Evolutionary conservation across 139 green algal genomes (phyloP).

Genomic region (Zygnema circumcarinatum): DNA sequence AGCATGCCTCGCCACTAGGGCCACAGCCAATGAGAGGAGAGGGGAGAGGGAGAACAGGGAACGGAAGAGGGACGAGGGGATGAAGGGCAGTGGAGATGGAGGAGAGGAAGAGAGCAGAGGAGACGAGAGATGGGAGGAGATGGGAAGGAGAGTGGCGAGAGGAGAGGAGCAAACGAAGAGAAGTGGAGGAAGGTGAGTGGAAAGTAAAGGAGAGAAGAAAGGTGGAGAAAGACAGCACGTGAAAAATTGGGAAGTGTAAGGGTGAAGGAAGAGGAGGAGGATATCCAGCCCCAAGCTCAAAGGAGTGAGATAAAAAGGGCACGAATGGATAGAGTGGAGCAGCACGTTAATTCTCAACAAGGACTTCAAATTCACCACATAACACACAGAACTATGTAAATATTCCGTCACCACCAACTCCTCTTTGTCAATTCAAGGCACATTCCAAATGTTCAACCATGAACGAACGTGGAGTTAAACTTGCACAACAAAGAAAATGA

Average conservation of each 20-base stretch:
- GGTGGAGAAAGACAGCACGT: not conserved
- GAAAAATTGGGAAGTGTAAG: not conserved
- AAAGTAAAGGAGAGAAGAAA: not conserved
- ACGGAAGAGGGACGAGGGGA: not conserved
- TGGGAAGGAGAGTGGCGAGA: not conserved
- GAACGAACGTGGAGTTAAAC: too few relatives aligned
- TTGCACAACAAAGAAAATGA: too few relatives aligned
- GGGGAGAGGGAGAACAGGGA: not conserved
- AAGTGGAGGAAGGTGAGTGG: not conserved
- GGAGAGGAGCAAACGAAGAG: not conserved
- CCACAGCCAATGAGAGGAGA: not conserved
- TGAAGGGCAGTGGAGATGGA: not conserved
- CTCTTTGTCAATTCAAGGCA: too few relatives aligned
- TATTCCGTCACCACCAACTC: too few relatives aligned
- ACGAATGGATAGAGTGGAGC: too few relatives aligned
- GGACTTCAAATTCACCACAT: too few relatives aligned
- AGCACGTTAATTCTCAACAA: too few relatives aligned
- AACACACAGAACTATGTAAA: too few relatives aligned
- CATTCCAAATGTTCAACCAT: too few relatives aligned
- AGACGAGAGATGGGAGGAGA: not conserved
- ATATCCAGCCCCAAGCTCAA: too few relatives aligned
- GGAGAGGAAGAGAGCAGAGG: not conserved
- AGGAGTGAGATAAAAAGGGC: too few relatives aligned
- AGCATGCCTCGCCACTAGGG: not conserved
- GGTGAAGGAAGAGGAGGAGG: too few relatives aligned